Evolutionary conservation across 257 asterid species (phyloP).

Genomic region (Jaltomata sinuosa): DNA sequence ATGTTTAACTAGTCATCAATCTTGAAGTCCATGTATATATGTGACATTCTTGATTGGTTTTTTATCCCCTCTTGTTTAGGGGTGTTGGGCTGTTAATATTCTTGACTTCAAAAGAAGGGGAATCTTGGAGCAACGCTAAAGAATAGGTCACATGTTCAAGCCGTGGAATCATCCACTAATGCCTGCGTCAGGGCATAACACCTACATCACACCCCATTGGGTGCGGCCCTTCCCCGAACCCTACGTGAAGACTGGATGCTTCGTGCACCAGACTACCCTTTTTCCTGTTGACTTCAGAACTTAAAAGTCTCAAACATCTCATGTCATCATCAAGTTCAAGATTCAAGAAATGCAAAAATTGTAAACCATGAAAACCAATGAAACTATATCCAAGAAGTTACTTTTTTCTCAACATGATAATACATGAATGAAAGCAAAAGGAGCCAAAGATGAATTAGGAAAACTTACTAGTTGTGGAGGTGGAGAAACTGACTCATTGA

Average conservation of each 20-base stretch:
- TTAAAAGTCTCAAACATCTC: not conserved
- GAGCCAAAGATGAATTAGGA: not conserved
- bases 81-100: not conserved
- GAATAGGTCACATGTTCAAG: not conserved
- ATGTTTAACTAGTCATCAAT: not conserved
- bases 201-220: not conserved
- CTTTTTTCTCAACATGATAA: not conserved
- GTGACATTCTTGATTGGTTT: not conserved
- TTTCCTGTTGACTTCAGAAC: not conserved
- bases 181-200: not conserved
- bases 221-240: not conserved
- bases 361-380: not conserved
- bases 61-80: not conserved
- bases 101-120: not conserved
- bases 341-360: not conserved
- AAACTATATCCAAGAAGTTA: not conserved
- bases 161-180: not conserved
- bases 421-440: not conserved
- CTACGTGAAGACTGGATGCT: not conserved
- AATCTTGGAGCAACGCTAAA: not conserved
- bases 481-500: constrained; percentile 21
- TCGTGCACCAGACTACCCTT: not conserved
- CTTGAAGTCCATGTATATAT: not conserved
- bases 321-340: not conserved
- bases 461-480: constrained; percentile 34